Conservation (phyloP, 2,329 filamentous ascomycete genomes). For the Pestalotiopsis sp. region DNA sequence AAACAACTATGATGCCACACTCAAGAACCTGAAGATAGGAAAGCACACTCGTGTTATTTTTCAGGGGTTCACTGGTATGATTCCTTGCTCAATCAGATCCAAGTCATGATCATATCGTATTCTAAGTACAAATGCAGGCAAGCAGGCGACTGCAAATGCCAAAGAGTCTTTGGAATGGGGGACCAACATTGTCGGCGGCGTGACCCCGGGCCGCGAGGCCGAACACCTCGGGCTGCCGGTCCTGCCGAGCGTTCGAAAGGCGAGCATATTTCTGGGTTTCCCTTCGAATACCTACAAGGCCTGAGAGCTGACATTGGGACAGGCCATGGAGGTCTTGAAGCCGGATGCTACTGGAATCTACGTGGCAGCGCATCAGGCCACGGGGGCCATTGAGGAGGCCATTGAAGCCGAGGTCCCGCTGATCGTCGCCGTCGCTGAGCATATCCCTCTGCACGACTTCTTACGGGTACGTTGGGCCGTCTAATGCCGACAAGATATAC, state of each 20-base stretch:
- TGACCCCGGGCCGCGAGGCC: conserved; percentile 70
- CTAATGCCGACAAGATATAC: no score
- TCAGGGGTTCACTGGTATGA: conserved; percentile 42
- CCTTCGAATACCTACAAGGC: background rate
- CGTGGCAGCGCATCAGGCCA: conserved; percentile 74
- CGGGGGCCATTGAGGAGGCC: conserved; percentile 75
- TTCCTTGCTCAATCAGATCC: no score
- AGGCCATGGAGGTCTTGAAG: conserved; percentile 70
- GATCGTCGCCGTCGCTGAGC: conserved; percentile 76
- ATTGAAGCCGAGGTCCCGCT: conserved; percentile 76
- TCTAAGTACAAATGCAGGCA: conserved; percentile 23
- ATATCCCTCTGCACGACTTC: conserved; percentile 75
- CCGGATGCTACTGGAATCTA: conserved; percentile 81
- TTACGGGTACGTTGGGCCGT: conserved; percentile 52
- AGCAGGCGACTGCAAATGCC: conserved; percentile 70
- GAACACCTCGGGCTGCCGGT: conserved; percentile 76
- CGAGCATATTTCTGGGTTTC: conserved; percentile 24
- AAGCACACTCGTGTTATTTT: conserved; percentile 43
- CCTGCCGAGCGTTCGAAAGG: conserved; percentile 66
- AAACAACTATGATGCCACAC: conserved; percentile 33
- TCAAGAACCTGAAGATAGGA: conserved; percentile 40
- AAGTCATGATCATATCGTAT: no score
- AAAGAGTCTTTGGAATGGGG: conserved; percentile 77
- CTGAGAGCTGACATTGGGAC: background rate
- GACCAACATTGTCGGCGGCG: conserved; percentile 78